Base-by-base conservation (phyloP, 2,329 filamentous ascomycete genomes). In the Ophiostoma angusticollis region DNA sequence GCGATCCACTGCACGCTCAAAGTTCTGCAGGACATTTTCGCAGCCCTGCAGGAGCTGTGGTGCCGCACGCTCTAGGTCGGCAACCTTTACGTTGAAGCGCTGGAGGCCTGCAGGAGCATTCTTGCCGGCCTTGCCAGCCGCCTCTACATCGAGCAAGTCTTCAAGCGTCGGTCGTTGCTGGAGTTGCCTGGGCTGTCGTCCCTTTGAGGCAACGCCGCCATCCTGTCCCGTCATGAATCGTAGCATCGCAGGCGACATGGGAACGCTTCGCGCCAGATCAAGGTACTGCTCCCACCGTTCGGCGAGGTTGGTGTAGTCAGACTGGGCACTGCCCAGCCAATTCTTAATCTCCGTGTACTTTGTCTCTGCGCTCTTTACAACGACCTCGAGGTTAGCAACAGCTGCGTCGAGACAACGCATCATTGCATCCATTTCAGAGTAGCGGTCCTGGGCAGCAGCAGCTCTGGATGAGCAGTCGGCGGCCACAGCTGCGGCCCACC, bases 331-430 rank as follows among this genome's bases (percentile, higher is more conserved):
- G 13, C 70, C 68, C 9, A 77, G 71, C 81, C 82, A 87, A 48
- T 73, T 72, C 58, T 77, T 78, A 21, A 82, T 60, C 41, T 82
- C 77, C n/a, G 64, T 61, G 51, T 80, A 79, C 54, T 82, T 85
- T 42, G 77, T 72, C 51, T 86, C 78, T 45, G 85, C 67, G 31
- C 69, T 71, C 47, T 74, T 78, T 39, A 87, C 71, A 54, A 84
- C 83, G 14, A 76, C 72, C 51, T 86, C 78, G 40, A 89, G 70
- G 51, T 95, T 98, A 46, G 80, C 78, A 17, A 94, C 77, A 6
- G 89, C 91, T 19, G 91, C 84, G 46, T 84, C 78, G 35, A 93
- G 70, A 42, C 82, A 87, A 45, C 79, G 77, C 53, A 84, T 69
- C 56, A 93, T 86, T 37, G 83, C 74, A 35, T 78, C 73, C 53